Evolutionary conservation across 805 yeast species (phyloP).

Genomic region (Kregervanrija delftensis): DNA sequence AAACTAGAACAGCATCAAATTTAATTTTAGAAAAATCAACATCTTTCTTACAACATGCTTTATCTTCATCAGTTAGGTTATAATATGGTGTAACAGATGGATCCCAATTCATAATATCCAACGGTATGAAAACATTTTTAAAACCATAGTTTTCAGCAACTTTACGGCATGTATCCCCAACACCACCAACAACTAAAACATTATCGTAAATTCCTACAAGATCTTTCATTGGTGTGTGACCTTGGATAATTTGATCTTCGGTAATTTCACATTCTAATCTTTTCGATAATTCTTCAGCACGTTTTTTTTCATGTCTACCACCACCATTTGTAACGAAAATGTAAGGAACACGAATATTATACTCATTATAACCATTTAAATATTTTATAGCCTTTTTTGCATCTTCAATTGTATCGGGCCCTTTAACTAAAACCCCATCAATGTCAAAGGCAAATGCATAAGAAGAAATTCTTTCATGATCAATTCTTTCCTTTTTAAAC

Average conservation of each 20-base stretch:
- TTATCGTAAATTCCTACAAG: slow-evolving; percentile 60
- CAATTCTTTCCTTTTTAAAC: slow-evolving; percentile 47
- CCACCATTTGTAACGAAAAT: slow-evolving; percentile 90
- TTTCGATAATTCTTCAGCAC: slow-evolving; percentile 65
- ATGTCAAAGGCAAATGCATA: slow-evolving; percentile 91
- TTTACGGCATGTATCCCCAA: slow-evolving; percentile 74
- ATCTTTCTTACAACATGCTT: slow-evolving; percentile 41
- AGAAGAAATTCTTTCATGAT: slow-evolving; percentile 68
- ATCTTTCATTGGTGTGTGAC: slow-evolving; percentile 91
- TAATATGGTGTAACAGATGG: slow-evolving; percentile 85
- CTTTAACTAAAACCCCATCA: slow-evolving; percentile 84
- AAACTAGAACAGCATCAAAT: slow-evolving; percentile 79
- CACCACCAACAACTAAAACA: slow-evolving; percentile 85
- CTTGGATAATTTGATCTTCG: slow-evolving; percentile 80
- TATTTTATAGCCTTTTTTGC: slow-evolving; percentile 66
- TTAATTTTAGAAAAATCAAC: slow-evolving; percentile 60
- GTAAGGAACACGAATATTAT: slow-evolving; percentile 74
- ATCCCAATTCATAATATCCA: slow-evolving; percentile 79
- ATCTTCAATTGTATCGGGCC: slow-evolving; percentile 78
- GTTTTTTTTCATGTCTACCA: slow-evolving; percentile 70
- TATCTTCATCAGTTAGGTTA: slow-evolving; percentile 66
- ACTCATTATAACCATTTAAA: slow-evolving; percentile 71
- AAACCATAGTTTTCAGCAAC: slow-evolving; percentile 84
- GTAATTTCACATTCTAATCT: slow-evolving; percentile 56
- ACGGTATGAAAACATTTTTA: slow-evolving; percentile 72